phyloP scores from a whole-genome alignment of 306 rosid species.

The Medicago arabica region DNA sequence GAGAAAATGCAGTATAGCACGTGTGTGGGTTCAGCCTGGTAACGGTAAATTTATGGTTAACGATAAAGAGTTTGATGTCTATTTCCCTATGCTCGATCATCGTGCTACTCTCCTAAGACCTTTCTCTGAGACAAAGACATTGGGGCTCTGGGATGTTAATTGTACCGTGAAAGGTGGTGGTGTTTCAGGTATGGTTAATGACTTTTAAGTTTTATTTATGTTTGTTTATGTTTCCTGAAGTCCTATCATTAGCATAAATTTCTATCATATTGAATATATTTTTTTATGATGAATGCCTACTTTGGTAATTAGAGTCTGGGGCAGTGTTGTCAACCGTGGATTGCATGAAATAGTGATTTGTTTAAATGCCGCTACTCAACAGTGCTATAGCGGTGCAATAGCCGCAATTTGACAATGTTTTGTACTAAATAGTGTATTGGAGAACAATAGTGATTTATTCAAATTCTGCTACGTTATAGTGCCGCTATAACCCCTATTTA shows the following conservation, averaged over 20 bases:
- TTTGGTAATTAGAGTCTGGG: conserved; percentile 12
- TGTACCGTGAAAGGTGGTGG: conserved; percentile 98
- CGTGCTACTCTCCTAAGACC: conserved; percentile 96
- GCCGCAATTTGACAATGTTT: too few species aligned
- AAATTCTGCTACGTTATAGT: not conserved
- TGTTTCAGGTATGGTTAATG: conserved; percentile 62
- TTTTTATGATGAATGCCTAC: conserved; percentile 26
- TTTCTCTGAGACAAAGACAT: conserved; percentile 89
- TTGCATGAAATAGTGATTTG: not conserved
- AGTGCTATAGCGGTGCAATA: not conserved
- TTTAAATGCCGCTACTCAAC: not conserved
- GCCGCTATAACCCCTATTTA: not conserved
- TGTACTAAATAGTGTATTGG: not conserved
- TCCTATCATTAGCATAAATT: conserved; percentile 22
- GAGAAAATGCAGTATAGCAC: conserved; percentile 97
- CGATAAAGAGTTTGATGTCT: conserved; percentile 85
- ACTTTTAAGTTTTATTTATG: conserved; percentile 10
- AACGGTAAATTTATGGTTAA: conserved; percentile 77
- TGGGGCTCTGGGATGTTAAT: conserved; percentile 88
- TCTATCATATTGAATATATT: conserved; percentile 8
- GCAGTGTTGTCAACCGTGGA: not conserved
- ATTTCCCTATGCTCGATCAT: conserved; percentile 93
- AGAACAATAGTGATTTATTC: not conserved
- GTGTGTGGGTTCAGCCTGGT: conserved; percentile 95
- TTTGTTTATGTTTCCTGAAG: not conserved